A percentile compares a stretch with the other conserved stretches of the same genome.
Evolutionary conservation across 108 stramenopile genomes (phyloP).

Genomic region (Fragilariopsis cylindrus): DNA sequence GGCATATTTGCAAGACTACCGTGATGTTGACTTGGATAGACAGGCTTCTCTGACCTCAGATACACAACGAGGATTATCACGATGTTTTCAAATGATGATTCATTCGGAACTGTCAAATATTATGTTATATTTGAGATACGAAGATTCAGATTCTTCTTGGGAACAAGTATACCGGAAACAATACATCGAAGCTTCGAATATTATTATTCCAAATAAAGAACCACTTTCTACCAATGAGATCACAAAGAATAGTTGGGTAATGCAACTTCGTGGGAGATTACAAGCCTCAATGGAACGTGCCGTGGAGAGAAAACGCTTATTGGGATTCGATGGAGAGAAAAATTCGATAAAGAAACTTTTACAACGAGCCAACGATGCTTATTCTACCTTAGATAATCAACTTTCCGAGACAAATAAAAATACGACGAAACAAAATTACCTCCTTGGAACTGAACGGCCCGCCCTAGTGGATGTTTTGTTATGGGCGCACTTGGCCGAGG

Average conservation of each 20-base stretch:
- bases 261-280: slow-evolving; percentile 45
- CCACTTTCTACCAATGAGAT: not conserved
- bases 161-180: slow-evolving; percentile 59
- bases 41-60: slow-evolving; percentile 27
- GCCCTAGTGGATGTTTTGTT: slow-evolving; percentile 56
- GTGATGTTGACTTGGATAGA: slow-evolving; percentile 31
- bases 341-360: slow-evolving; percentile 45
- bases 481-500: slow-evolving; percentile 75
- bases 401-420: slow-evolving; percentile 22
- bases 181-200: slow-evolving; percentile 42
- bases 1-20: slow-evolving; percentile 47
- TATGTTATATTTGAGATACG: slow-evolving; percentile 56
- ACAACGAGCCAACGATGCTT: slow-evolving; percentile 51
- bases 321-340: slow-evolving; percentile 23
- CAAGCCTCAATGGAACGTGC: slow-evolving; percentile 56
- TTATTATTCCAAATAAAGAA: not conserved
- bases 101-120: slow-evolving; percentile 47
- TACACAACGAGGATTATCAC: slow-evolving; percentile 18
- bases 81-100: slow-evolving; percentile 44
- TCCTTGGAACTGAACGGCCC: slow-evolving; percentile 54
- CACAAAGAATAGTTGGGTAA: slow-evolving; percentile 12
- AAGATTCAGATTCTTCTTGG: slow-evolving; percentile 60
- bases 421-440: slow-evolving; percentile 8
- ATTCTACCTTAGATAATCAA: slow-evolving; percentile 47
- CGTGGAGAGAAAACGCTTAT: slow-evolving; percentile 33